Conservation (phyloP, 306 rosid genomes). For the Vigna nakashimae region DNA sequence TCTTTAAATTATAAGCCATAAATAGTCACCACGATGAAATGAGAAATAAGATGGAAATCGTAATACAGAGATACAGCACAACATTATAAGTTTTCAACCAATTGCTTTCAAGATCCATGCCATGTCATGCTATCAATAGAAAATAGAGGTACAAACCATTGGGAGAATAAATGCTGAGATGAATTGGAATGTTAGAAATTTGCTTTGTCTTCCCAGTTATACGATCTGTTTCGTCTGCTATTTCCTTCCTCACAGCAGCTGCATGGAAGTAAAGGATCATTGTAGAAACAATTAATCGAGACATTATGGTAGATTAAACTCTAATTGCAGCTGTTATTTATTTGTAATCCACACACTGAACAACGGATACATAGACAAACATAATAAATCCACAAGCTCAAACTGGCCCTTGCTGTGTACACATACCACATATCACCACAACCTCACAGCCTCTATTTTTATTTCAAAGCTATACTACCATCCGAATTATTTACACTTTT, state of each 20-base stretch:
- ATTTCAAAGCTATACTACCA: background rate
- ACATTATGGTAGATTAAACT: background rate
- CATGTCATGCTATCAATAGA: conserved; percentile 32
- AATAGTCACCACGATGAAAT: background rate
- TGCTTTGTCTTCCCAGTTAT: conserved; percentile 92
- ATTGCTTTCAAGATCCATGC: conserved; percentile 23
- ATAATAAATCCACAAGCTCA: background rate
- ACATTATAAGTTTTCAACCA: conserved; percentile 6
- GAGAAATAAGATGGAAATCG: background rate
- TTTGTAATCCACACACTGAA: conserved; percentile 23
- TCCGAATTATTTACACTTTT: background rate
- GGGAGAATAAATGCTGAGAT: conserved; percentile 98
- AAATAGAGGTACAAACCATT: conserved; percentile 67
- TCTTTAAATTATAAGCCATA: background rate
- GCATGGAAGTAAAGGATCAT: conserved; percentile 43
- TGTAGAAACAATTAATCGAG: conserved; percentile 24
- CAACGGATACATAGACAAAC: conserved; percentile 8
- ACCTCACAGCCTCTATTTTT: conserved; percentile 12
- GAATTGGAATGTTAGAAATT: conserved; percentile 92
- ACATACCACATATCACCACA: conserved; percentile 5
- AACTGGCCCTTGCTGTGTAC: conserved; percentile 6
- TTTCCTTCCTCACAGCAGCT: conserved; percentile 96
- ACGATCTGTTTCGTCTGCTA: conserved; percentile 96
- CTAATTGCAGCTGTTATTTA: conserved; percentile 23
- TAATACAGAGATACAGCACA: background rate